A percentile compares a stretch with the other conserved stretches of the same genome.
These are phyloP conservation scores for Lyophyllum shimeji DNA, from an alignment of 768 basidiomycete genomes.

Conservation along the genomic window DNA sequence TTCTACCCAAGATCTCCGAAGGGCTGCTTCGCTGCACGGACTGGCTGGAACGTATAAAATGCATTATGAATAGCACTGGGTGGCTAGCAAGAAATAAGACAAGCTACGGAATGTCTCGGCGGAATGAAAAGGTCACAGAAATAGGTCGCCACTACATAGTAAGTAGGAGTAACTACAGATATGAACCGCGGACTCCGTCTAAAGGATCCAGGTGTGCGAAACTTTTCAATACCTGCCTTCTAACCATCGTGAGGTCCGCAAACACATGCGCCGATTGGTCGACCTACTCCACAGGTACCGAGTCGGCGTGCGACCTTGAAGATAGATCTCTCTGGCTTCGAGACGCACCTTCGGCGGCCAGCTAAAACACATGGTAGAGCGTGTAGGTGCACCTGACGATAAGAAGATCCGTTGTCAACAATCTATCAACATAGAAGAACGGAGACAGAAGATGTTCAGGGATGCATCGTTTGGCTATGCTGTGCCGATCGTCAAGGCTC, in stretches of 20 bases:
- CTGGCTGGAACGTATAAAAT: not conserved
- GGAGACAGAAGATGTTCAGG: constrained; percentile 9
- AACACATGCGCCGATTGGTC: not conserved
- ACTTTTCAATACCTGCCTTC: not conserved
- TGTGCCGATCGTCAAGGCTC: constrained; percentile 22
- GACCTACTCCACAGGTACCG: not conserved
- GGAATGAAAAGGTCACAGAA: not conserved
- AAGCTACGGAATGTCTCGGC: not conserved
- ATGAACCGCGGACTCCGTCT: no score
- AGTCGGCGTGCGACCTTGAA: not conserved
- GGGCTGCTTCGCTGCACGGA: not conserved
- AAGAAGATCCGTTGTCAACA: not conserved
- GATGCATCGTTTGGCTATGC: constrained; percentile 24
- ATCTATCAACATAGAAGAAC: not conserved
- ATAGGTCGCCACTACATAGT: not conserved
- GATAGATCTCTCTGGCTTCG: not conserved
- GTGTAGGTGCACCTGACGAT: constrained; percentile 4
- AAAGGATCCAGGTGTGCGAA: no score
- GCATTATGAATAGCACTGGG: not conserved
- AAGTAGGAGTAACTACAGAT: not conserved
- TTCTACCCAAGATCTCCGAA: not conserved
- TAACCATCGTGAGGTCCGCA: not conserved
- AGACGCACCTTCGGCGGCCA: not conserved
- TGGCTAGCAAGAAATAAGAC: not conserved
- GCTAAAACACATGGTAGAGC: not conserved